A percentile compares a stretch with the other conserved stretches of the same genome.
Conservation (phyloP, 2,329 filamentous ascomycete species). For the Amauroascus verrucosus region DNA sequence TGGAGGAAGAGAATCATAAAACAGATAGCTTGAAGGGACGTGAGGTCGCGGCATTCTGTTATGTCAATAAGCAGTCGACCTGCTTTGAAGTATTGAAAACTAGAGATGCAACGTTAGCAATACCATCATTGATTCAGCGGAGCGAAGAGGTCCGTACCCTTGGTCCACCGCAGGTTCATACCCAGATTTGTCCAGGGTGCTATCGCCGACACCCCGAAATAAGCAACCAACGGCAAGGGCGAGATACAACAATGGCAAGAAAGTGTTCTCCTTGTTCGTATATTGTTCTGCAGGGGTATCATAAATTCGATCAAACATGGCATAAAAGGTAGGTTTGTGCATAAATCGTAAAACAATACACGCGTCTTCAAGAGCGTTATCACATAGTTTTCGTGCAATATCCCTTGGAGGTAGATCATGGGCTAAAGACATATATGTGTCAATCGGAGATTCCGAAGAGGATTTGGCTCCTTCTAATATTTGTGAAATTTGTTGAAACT, state of each 20-base stretch:
- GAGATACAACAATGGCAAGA: conserved; percentile 60
- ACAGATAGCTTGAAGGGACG: conserved; percentile 62
- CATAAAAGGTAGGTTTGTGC: conserved; percentile 72
- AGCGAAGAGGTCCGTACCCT: conserved; percentile 36
- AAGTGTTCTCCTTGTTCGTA: conserved; percentile 54
- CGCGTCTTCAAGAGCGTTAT: conserved; percentile 52
- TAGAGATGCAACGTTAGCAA: conserved; percentile 27
- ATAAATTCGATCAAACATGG: conserved; percentile 67
- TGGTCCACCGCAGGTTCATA: conserved; percentile 44
- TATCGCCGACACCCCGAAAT: conserved; percentile 52
- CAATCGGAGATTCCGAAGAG: conserved; percentile 53
- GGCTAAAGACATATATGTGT: conserved; percentile 43
- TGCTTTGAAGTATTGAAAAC: conserved; percentile 63
- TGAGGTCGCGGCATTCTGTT: conserved; percentile 59
- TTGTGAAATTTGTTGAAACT: conserved; percentile 43
- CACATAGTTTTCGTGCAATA: conserved; percentile 47
- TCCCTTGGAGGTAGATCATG: conserved; percentile 59
- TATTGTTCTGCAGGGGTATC: conserved; percentile 54
- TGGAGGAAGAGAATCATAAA: conserved; percentile 77
- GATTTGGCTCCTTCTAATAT: conserved; percentile 62
- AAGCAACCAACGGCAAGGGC: conserved; percentile 63
- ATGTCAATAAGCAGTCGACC: conserved; percentile 55
- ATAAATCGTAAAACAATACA: conserved; percentile 59
- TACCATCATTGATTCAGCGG: background rate
- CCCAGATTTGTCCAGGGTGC: conserved; percentile 39